These are phyloP conservation scores for Fusarium sp. DNA, from an alignment of 2,329 filamentous ascomycete species.

Conservation along the genomic window DNA sequence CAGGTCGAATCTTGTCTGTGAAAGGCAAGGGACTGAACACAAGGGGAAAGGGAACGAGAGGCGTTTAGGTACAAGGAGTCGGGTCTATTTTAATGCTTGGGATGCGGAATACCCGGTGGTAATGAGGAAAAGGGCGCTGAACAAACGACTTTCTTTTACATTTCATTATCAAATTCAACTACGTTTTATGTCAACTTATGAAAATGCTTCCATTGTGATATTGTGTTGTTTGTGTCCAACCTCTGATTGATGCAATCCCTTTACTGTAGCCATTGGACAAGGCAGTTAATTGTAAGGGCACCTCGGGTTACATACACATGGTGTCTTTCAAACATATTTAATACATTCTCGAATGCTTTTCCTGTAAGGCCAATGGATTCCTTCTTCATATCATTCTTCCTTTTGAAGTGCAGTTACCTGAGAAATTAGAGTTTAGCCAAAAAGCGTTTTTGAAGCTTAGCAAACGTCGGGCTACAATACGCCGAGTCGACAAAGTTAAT, in stretches of 20 bases:
- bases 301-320: not conserved
- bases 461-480: not conserved
- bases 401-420: not conserved
- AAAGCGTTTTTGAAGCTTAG: not conserved
- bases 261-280: not conserved
- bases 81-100: not conserved
- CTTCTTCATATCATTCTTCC: not conserved
- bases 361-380: not conserved
- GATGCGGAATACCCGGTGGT: slow-evolving; percentile 44
- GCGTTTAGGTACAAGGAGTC: slow-evolving; percentile 36
- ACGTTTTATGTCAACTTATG: not conserved
- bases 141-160: slow-evolving; percentile 18
- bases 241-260: not conserved
- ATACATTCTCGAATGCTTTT: not conserved
- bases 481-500: not conserved
- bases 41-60: slow-evolving; percentile 18
- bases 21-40: not conserved
- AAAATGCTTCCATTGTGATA: not conserved
- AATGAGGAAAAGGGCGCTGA: slow-evolving; percentile 17
- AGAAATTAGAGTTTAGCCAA: not conserved
- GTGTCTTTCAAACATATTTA: not conserved
- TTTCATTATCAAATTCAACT: slow-evolving; percentile 1
- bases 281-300: not conserved
- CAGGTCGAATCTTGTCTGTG: not conserved
- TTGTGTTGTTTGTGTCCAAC: not conserved